Base-by-base conservation (phyloP, 2,329 filamentous ascomycete species). In the Cytospora piceicola region DNA sequence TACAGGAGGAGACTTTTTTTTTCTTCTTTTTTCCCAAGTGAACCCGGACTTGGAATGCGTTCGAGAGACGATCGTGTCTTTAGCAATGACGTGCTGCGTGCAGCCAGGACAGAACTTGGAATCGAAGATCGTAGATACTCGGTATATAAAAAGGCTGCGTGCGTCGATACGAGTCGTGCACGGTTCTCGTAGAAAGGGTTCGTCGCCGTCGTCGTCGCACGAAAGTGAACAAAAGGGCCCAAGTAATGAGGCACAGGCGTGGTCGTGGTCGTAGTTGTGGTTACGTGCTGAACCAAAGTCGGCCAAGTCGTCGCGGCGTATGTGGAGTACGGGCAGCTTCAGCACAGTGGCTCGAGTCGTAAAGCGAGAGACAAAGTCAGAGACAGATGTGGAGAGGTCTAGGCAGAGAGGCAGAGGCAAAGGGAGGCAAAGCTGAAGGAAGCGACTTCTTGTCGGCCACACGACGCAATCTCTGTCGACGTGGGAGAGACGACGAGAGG, bases 401-500 rank as follows among this genome's bases (percentile, higher is more conserved):
- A 30, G 42, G 29, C 34, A 36, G 56, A 30, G 30, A 30, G 20
- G 61, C n/a, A 30, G 20, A 60, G 20, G 55, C 14, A 46, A 24
- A 60, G 57, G 20, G 22, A 59, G 32, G 57, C 22, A 49, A 49
- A 51, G 8, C 17, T 24, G 36, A 36, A 36, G 22, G 27, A n/a
- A 49, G 22, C 17, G 20, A 34, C 30, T 36, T 55, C 39, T 63
- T 63, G 39, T 63, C 55, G 49, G 34, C 60, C 60, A 46, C 60
- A 63, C 60, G 39, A 63, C 56, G 60, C 60, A 63, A 54, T 56
- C 60, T 63, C 60, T 63, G 60, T 57, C 60, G 60, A 63, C 53
- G 53, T 54, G 46, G 51, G 30, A 49, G 53, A 51, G 53, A 57
- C 62, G 56, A 64, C 55, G 32, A 64, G 62, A 64, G 56, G 49